Percentiles rank a stretch among this genome's conserved stretches.
These are phyloP conservation scores for Lipomyces kockii DNA, from an alignment of 805 yeast species.

Conservation along the genomic window DNA sequence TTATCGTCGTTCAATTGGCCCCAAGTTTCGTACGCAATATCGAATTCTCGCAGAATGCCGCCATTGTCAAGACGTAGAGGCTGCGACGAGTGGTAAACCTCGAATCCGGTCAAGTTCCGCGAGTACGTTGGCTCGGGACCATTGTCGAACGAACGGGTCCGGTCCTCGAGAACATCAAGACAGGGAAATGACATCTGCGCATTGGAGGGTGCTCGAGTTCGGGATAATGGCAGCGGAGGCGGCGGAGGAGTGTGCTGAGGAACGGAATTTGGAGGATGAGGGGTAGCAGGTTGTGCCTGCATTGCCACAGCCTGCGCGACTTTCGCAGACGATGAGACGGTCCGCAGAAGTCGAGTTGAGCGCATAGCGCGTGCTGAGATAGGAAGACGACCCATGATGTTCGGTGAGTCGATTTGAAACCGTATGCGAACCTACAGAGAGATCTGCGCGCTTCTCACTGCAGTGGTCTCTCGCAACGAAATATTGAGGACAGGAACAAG, in stretches of 20 bases:
- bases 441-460: background rate
- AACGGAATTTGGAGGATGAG: slow-evolving; percentile 1
- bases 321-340: slow-evolving; percentile 18
- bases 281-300: slow-evolving; percentile 7
- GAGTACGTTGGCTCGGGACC: slow-evolving; percentile 83
- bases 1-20: slow-evolving; percentile 66
- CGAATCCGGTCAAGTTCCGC: slow-evolving; percentile 67
- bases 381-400: slow-evolving; percentile 10
- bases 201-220: slow-evolving; percentile 49
- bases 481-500: background rate
- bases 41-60: slow-evolving; percentile 70
- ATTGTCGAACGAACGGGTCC: slow-evolving; percentile 53
- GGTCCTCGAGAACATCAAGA: slow-evolving; percentile 69
- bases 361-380: slow-evolving; percentile 3
- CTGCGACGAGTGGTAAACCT: slow-evolving; percentile 56
- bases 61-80: slow-evolving; percentile 83
- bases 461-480: background rate
- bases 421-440: background rate
- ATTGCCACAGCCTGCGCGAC: slow-evolving; percentile 18
- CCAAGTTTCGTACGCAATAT: slow-evolving; percentile 94
- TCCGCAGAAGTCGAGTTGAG: background rate
- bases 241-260: slow-evolving; percentile 1
- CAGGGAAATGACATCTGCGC: slow-evolving; percentile 83
- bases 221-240: slow-evolving; percentile 9
- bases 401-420: background rate